Evolutionary conservation across 2,329 filamentous ascomycete species (phyloP), one percentile per base, ranked within the genome.

Genomic region (Fusarium hostae): DNA sequence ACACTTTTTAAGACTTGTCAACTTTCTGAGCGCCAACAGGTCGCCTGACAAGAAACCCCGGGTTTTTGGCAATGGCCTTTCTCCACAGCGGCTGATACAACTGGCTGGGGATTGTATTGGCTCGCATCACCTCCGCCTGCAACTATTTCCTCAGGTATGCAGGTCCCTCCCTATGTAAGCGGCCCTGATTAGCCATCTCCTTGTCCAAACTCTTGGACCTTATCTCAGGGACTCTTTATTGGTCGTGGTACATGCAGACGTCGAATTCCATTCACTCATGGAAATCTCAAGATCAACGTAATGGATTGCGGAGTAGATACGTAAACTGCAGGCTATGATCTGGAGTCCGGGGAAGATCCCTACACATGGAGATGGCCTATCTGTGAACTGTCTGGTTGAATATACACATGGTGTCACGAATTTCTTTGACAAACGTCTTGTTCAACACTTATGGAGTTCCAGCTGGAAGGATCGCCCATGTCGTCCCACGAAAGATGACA

Each of bases 21-120:
- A 52, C 40, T 45, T 32, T 68, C 57, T 67, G 44, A 57, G 51
- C 62, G 59, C 60, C 54, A 74, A 70, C 52, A 60, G 57, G 64
- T 69, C 67, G 68, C 55, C 70, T 73, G 63, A 66, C 47, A 56
- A 63, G 44, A 55, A 59, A 67, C 69, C 75, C 75, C 72, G 35
- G 73, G 73, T 71, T 76, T 68, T 70, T 28, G 12, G 32, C 57
- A 64, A 41, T 52, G 50, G 57, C 63, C 48, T 63, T 52, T 70
- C 71, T 64, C 75, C 75, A 77, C 74, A 74, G 62, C 68, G 72
- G 75, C 70, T 75, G 72, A 69, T 63, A 66, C 68, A 68, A 65
- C 57, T 75, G 59, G 54, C 64, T 70, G 64, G 67, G 68, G 55
- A 40, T 41, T 35, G 26, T 39, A 67, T 67, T 67, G 63, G 64